Evolutionary conservation across 495 filamentous ascomycete species (phyloP).

Genomic region (Platismatia glauca): DNA sequence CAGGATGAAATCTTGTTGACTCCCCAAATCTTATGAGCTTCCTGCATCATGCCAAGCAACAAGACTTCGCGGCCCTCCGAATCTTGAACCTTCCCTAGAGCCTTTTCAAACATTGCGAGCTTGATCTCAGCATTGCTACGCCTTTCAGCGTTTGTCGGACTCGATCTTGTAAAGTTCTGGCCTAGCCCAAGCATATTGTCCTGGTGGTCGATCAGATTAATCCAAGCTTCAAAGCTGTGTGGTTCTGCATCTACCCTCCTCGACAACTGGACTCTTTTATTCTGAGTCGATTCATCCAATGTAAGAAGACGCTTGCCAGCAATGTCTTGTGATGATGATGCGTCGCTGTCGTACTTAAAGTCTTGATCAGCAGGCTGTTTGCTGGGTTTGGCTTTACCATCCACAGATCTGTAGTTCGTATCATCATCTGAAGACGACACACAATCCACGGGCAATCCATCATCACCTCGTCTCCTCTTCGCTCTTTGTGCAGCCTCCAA

Average conservation of each 20-base stretch:
- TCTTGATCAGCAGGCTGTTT: slow-evolving; percentile 30
- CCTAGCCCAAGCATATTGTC: slow-evolving; percentile 46
- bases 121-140: slow-evolving; percentile 67
- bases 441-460: slow-evolving; percentile 16
- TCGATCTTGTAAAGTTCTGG: slow-evolving; percentile 25
- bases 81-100: slow-evolving; percentile 47
- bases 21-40: slow-evolving; percentile 67
- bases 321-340: not conserved
- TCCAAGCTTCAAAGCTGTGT: slow-evolving; percentile 61
- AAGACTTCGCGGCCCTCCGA: slow-evolving; percentile 45
- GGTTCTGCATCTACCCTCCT: slow-evolving; percentile 53
- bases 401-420: slow-evolving; percentile 61
- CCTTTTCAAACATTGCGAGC: slow-evolving; percentile 71
- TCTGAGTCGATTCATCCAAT: slow-evolving; percentile 3
- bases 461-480: slow-evolving; percentile 19
- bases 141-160: slow-evolving; percentile 49
- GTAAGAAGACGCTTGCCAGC: not conserved
- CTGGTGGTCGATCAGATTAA: slow-evolving; percentile 68
- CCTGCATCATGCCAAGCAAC: slow-evolving; percentile 57
- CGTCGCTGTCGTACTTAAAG: slow-evolving; percentile 29
- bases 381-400: slow-evolving; percentile 50
- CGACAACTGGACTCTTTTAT: slow-evolving; percentile 41
- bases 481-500: slow-evolving; percentile 28
- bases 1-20: slow-evolving; percentile 46
- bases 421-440: slow-evolving; percentile 35